Evolutionary conservation across 371 early-diverging fungal genomes (phyloP).

Genomic region (Coemansia sp.): DNA sequence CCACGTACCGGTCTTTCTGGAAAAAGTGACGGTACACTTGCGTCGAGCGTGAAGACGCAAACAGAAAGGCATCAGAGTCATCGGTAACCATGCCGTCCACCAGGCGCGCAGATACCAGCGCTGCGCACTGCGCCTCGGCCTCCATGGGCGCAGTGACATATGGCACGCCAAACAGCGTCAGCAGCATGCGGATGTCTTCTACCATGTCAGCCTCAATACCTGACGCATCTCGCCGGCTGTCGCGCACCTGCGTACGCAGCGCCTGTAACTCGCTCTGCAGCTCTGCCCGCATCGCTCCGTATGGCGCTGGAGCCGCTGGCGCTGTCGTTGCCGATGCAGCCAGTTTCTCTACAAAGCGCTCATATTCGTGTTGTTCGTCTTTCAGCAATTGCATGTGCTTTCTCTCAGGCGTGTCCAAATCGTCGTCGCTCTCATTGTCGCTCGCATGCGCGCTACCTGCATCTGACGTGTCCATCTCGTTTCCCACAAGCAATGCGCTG

Average conservation of each 20-base stretch:
- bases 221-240: slow-evolving; percentile 38
- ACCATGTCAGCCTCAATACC: slow-evolving; percentile 45
- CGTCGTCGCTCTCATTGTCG: slow-evolving; percentile 14
- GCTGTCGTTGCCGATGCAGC: background rate
- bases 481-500: background rate
- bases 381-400: slow-evolving; percentile 23
- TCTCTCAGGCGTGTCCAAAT: slow-evolving; percentile 13
- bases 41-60: slow-evolving; percentile 70
- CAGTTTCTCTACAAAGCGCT: slow-evolving; percentile 32
- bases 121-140: slow-evolving; percentile 98
- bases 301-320: background rate
- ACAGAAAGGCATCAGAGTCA: slow-evolving; percentile 97
- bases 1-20: slow-evolving; percentile 82
- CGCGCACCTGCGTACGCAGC: slow-evolving; percentile 33
- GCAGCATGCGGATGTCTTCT: slow-evolving; percentile 58
- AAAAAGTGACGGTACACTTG: slow-evolving; percentile 95
- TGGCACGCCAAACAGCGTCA: slow-evolving; percentile 95
- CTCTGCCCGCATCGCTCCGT: slow-evolving; percentile 23
- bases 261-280: slow-evolving; percentile 31
- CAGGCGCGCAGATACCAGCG: slow-evolving; percentile 62
- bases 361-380: slow-evolving; percentile 44
- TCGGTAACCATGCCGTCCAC: slow-evolving; percentile 99
- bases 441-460: background rate
- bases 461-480: background rate
- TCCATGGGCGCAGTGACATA: slow-evolving; percentile 95